Percentiles rank a stretch among this genome's conserved stretches.
Evolutionary conservation across 2,329 filamentous ascomycete species (phyloP).

Genomic region (Whalleya microplaca): DNA sequence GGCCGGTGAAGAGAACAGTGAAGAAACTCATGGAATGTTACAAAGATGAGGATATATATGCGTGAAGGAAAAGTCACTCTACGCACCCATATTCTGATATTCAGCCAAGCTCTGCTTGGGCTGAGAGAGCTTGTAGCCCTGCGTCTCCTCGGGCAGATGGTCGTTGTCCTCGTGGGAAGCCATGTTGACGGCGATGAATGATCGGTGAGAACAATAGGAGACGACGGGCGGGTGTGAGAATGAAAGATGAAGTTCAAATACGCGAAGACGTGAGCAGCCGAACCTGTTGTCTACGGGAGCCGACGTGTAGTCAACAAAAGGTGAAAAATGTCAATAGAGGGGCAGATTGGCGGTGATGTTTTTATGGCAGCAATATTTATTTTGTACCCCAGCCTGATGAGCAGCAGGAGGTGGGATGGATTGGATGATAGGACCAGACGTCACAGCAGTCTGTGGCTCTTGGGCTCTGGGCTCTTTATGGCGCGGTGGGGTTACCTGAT

Average conservation of each 20-base stretch:
- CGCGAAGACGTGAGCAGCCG: conserved; percentile 10
- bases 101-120: conserved; percentile 94
- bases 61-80: conserved; percentile 10
- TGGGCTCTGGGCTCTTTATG: conserved; percentile 1
- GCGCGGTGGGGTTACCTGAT: conserved; percentile 2
- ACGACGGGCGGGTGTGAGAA: neutral
- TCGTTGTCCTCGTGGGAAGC: conserved; percentile 76
- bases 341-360: conserved; percentile 36
- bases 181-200: conserved; percentile 53
- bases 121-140: conserved; percentile 97
- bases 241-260: conserved; percentile 1
- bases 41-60: conserved; percentile 3
- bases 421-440: conserved; percentile 23
- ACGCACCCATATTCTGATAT: conserved; percentile 90
- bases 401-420: conserved; percentile 19
- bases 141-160: conserved; percentile 81
- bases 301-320: neutral
- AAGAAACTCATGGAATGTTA: conserved; percentile 1
- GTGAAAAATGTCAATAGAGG: conserved; percentile 20
- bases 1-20: neutral
- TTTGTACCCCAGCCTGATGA: neutral
- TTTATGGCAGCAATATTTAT: conserved; percentile 12
- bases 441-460: conserved; percentile 10
- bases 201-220: conserved; percentile 5
- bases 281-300: no score